Base-by-base conservation (phyloP, 148 eudicot species). In the Persicaria tinctoria region DNA sequence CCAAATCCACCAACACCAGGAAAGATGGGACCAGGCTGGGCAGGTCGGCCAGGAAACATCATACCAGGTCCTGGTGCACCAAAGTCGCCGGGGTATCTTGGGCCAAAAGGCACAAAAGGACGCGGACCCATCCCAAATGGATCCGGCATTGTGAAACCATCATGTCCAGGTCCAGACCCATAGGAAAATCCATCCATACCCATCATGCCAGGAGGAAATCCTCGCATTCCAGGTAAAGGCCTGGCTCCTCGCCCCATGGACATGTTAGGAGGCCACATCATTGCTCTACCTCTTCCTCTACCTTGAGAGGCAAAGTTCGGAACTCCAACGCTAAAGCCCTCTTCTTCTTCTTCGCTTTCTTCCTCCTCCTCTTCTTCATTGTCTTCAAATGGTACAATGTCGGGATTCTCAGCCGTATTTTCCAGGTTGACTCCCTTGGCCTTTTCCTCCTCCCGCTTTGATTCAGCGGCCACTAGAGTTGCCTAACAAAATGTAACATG, bases 291-390 rank as follows among this genome's bases (percentile, higher is more conserved):
- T 76, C 95, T 83, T 73, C 98, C 98, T 77, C 97, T 82, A 46
- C 98, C 98, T 81, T 80, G 89, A 72, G 80, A 76, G 60, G 74
- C 76, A 70, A 83, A 78, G 41, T 82, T 84, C 51, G 87, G 83
- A 64, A 66, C 41, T 32, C 41, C 83, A 46, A 80, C 87, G 48
- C 79, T 86, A 74, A 75, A 81, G 74, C 82, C 79, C 70, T 93
- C 98, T 77, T 93, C 98, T 51, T 93, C 98, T 13, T 91, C 97
- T 13, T 91, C 97, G 13, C 89, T 86, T 79, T 89, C 94, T 47
- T 93, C 97, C 60, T 93, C 98, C 66, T 93, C 97, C 86, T 91
- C 97, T 72, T 93, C 98, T 86, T 93, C 98, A 66, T 93, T 93
- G 82, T 93, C 98, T 45, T 93, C 98, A 72, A 93, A 93, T 12